A percentile compares a stretch with the other conserved stretches of the same genome.
Conservation (phyloP, 2,329 filamentous ascomycete genomes). For the Alternaria burnsii region DNA sequence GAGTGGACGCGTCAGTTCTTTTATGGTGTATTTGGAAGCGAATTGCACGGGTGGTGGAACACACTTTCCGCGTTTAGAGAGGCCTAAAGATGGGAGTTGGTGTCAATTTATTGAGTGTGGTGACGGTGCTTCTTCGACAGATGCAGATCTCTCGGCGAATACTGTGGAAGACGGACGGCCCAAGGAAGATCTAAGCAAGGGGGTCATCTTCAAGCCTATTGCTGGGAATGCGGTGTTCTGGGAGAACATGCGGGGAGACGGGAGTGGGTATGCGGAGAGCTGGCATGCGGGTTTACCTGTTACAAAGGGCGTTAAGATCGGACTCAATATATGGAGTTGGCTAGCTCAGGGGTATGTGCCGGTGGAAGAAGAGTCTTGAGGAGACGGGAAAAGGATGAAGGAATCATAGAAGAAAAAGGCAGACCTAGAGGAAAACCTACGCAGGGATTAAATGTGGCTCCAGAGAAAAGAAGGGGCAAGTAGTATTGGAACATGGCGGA, state of each 20-base stretch:
- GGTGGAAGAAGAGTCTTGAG: conserved; percentile 1
- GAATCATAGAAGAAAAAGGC: background rate
- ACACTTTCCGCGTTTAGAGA: conserved; percentile 64
- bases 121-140: conserved; percentile 19
- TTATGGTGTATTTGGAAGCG: conserved; percentile 67
- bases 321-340: conserved; percentile 73
- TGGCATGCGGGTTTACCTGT: conserved; percentile 70
- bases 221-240: conserved; percentile 69
- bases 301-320: conserved; percentile 64
- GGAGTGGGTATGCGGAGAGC: conserved; percentile 65
- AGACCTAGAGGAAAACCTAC: too few species aligned
- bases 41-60: conserved; percentile 67
- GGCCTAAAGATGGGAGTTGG: conserved; percentile 59
- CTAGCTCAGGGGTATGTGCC: conserved; percentile 55
- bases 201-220: conserved; percentile 66
- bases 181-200: conserved; percentile 42
- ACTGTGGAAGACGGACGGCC: background rate
- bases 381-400: background rate
- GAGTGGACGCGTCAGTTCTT: conserved; percentile 60
- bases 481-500: background rate
- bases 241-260: conserved; percentile 66
- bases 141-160: background rate
- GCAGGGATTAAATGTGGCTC: background rate
- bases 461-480: too few species aligned
- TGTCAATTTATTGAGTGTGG: conserved; percentile 66